Conservation (phyloP, 345 rosid species). For the Erysimum cheiranthoides region DNA sequence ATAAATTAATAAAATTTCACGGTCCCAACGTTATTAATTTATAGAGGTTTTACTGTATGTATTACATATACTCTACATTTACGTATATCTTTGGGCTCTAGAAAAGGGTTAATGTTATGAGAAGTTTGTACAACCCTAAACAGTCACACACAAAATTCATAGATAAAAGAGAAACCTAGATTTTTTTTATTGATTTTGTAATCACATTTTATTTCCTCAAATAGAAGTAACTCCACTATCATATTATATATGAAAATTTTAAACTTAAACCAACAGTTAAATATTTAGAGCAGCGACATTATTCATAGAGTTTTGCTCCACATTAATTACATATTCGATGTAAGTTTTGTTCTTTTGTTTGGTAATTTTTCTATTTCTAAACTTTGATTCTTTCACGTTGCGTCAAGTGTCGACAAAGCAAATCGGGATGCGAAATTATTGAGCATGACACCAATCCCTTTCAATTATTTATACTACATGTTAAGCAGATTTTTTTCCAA, state of each 20-base stretch:
- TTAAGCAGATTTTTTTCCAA: neutral
- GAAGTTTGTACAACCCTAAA: neutral
- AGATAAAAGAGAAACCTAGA: neutral
- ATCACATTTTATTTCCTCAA: neutral
- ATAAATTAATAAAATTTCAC: no score
- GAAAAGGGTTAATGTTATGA: neutral
- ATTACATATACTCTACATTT: no score
- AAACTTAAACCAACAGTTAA: neutral
- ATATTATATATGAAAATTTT: no score
- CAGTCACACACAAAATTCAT: neutral
- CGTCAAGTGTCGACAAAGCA: constrained; percentile 6
- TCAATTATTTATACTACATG: neutral
- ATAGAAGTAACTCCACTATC: no score
- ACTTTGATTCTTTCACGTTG: neutral
- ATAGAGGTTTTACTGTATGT: no score
- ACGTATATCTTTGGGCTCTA: neutral
- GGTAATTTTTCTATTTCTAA: neutral
- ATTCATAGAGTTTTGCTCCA: neutral
- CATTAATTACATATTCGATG: neutral
- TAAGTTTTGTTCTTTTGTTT: neutral
- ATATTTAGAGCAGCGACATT: neutral
- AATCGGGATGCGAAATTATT: constrained; percentile 19
- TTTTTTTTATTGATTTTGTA: neutral
- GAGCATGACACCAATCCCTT: constrained; percentile 1
- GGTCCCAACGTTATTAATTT: no score